These are phyloP conservation scores for Ceratobasidium sp. DNA, from an alignment of 1,284 basidiomycete genomes.

Conservation along the genomic window DNA sequence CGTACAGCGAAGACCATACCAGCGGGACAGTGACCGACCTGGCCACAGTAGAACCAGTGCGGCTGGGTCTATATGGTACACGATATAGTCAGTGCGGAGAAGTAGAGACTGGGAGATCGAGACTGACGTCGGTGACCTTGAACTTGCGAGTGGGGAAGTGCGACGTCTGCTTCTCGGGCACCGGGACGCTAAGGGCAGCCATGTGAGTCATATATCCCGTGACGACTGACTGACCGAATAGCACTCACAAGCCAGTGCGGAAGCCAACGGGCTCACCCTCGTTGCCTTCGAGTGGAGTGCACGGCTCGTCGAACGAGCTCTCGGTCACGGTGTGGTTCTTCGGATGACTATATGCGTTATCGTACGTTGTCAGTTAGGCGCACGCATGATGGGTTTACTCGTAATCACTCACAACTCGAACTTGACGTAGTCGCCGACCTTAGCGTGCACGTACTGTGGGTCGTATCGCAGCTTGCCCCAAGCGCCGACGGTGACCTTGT, in stretches of 20 bases:
- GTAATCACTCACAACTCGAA: constrained; percentile 28
- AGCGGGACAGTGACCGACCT: constrained; percentile 16
- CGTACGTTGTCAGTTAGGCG: background rate
- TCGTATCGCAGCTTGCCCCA: constrained; percentile 17
- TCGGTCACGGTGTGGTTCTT: constrained; percentile 45
- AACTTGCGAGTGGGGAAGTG: constrained; percentile 22
- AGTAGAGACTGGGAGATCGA: background rate
- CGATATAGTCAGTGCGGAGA: background rate
- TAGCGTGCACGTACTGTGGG: constrained; percentile 31
- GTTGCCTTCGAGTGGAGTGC: background rate
- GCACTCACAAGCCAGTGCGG: constrained; percentile 42
- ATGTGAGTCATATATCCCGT: background rate
- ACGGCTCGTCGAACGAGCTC: constrained; percentile 36
- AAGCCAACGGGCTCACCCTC: constrained; percentile 11
- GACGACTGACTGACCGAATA: background rate
- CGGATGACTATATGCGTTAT: constrained; percentile 27
- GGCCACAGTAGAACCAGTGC: constrained; percentile 47
- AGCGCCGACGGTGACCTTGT: constrained; percentile 35
- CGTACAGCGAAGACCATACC: constrained; percentile 47
- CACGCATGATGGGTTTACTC: too few species aligned
- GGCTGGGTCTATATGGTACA: background rate
- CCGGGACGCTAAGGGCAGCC: constrained; percentile 15
- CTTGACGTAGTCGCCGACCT: constrained; percentile 30
- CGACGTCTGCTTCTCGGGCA: constrained; percentile 8
- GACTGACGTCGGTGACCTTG: constrained; percentile 31